Percentiles rank a stretch among this genome's conserved stretches.
Evolutionary conservation across 2,329 filamentous ascomycete species (phyloP).

Genomic region (Phoma sp.): DNA sequence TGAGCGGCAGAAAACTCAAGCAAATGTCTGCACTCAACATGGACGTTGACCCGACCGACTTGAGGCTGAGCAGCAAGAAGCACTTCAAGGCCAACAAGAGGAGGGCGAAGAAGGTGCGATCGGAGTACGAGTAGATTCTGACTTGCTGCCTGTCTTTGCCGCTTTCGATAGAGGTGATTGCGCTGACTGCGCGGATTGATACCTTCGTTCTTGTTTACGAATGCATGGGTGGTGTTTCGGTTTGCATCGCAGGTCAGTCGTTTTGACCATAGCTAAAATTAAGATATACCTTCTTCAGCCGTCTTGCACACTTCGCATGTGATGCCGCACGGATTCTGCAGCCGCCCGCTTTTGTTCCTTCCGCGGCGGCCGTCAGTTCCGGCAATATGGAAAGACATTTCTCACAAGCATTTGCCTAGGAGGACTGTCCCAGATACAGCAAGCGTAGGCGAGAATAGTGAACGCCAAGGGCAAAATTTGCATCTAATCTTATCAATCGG

Average conservation of each 20-base stretch:
- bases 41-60: constrained; percentile 81
- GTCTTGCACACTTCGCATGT: too few species aligned
- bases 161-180: too few species aligned
- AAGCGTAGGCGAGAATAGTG: constrained; percentile 5
- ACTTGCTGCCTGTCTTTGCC: too few species aligned
- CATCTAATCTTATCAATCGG: constrained; percentile 18
- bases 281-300: too few species aligned
- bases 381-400: not conserved
- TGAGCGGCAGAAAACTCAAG: constrained; percentile 84
- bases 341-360: too few species aligned
- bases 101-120: constrained; percentile 62
- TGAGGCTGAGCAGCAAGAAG: constrained; percentile 80
- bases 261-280: not conserved
- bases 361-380: not conserved
- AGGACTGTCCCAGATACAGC: constrained; percentile 3
- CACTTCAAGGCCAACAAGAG: constrained; percentile 85
- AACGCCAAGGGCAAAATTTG: constrained; percentile 7
- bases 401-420: constrained; percentile 7
- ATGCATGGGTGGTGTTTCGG: constrained; percentile 16
- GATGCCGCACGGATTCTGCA: too few species aligned
- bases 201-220: not conserved
- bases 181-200: too few species aligned
- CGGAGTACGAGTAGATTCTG: constrained; percentile 48
- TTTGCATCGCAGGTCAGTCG: not conserved
- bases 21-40: constrained; percentile 84